These are phyloP conservation scores for Pseudozyma sp. DNA, from an alignment of 1,284 basidiomycete genomes.

Conservation along the genomic window DNA sequence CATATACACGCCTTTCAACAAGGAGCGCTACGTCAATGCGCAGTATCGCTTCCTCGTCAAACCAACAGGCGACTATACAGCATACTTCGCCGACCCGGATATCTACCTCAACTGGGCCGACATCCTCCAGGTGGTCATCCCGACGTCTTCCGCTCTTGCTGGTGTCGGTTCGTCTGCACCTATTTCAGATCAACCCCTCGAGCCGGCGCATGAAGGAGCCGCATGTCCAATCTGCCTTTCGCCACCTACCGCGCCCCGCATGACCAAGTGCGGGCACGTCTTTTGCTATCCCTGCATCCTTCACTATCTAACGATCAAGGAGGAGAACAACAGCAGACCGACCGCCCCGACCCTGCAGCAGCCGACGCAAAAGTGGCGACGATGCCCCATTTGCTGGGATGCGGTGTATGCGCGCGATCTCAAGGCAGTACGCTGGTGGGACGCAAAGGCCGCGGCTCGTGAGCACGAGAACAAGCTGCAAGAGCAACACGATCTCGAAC, in stretches of 20 bases:
- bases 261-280: conserved; percentile 97
- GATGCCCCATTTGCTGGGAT: conserved; percentile 95
- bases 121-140: conserved; percentile 92
- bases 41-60: conserved; percentile 68
- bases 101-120: conserved; percentile 74
- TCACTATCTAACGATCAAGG: conserved; percentile 78
- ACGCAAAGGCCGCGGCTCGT: conserved; percentile 57
- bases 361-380: conserved; percentile 54
- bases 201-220: conserved; percentile 74
- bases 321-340: conserved; percentile 22
- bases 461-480: conserved; percentile 39
- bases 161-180: conserved; percentile 43
- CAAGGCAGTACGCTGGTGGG: conserved; percentile 81
- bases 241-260: conserved; percentile 87
- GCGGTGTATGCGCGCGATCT: conserved; percentile 89
- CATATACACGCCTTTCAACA: conserved; percentile 59
- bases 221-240: conserved; percentile 95
- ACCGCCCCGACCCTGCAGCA: conserved; percentile 16
- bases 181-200: conserved; percentile 37
- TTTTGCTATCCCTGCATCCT: conserved; percentile 68
- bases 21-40: conserved; percentile 67
- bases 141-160: conserved; percentile 73
- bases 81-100: conserved; percentile 64
- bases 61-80: conserved; percentile 65
- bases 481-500: conserved; percentile 32